Evolutionary conservation across 495 filamentous ascomycete genomes (phyloP).

Genomic region (Aspergillus nanangensis): DNA sequence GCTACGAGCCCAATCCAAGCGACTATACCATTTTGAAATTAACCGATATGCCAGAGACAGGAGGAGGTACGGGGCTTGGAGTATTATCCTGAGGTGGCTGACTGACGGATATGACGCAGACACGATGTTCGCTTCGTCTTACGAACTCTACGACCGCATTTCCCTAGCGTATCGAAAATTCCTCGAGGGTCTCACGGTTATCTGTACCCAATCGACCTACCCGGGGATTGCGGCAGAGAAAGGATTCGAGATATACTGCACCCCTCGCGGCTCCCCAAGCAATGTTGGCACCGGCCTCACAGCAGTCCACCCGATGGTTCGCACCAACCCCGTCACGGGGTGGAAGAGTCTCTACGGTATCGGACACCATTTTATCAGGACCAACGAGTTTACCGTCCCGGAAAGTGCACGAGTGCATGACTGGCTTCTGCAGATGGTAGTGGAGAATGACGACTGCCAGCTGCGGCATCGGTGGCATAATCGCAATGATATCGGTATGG

Average conservation of each 20-base stretch:
- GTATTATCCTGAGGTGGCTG: neutral
- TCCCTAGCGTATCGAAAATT: slow-evolving; percentile 55
- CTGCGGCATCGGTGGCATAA: slow-evolving; percentile 57
- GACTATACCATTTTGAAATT: slow-evolving; percentile 63
- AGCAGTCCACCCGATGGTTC: slow-evolving; percentile 59
- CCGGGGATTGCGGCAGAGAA: slow-evolving; percentile 6
- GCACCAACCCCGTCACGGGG: slow-evolving; percentile 72
- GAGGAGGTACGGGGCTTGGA: slow-evolving; percentile 33
- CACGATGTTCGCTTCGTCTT: slow-evolving; percentile 68
- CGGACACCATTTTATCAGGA: slow-evolving; percentile 11
- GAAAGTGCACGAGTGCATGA: slow-evolving; percentile 42
- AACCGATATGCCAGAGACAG: slow-evolving; percentile 62
- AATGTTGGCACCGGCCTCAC: slow-evolving; percentile 56
- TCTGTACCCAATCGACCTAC: slow-evolving; percentile 31
- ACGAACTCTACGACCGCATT: slow-evolving; percentile 70
- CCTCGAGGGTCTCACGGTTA: slow-evolving; percentile 59
- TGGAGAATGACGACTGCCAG: slow-evolving; percentile 68
- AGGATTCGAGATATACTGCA: slow-evolving; percentile 46
- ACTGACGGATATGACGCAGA: slow-evolving; percentile 41
- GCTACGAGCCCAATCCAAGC: slow-evolving; percentile 62
- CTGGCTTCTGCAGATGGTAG: slow-evolving; percentile 52
- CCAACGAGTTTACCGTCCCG: slow-evolving; percentile 15
- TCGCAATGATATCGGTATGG: slow-evolving; percentile 49
- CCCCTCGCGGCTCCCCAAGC: slow-evolving; percentile 53
- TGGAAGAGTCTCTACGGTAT: slow-evolving; percentile 70